These are phyloP conservation scores for Hypoxylon fragiforme DNA, from an alignment of 495 filamentous ascomycete species.

Conservation along the genomic window DNA sequence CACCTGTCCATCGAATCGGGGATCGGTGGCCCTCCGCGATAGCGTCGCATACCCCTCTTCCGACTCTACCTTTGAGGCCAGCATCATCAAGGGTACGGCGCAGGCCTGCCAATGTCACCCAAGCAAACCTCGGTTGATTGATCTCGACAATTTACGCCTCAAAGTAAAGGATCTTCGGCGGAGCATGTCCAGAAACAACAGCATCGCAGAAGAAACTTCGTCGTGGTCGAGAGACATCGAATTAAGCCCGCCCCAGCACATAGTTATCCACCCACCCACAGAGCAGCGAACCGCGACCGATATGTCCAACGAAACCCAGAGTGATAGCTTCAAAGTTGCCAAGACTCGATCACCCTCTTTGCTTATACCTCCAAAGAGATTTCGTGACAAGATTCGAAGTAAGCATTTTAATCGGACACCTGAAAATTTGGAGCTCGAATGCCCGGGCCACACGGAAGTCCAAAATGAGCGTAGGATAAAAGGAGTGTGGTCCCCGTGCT, in stretches of 20 bases:
- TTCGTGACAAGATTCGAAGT: conserved; percentile 5
- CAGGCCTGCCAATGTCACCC: conserved; percentile 1
- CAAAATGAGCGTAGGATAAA: not conserved
- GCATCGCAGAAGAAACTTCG: not conserved
- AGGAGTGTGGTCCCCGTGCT: not conserved
- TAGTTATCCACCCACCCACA: not conserved
- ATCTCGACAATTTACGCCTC: conserved; percentile 1
- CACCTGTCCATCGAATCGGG: not conserved
- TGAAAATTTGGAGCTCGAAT: not conserved
- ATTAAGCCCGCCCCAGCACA: not conserved
- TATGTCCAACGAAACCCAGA: conserved; percentile 9
- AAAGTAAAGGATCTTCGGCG: not conserved
- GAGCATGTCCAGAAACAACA: not conserved
- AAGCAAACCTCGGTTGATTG: conserved; percentile 16
- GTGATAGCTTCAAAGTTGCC: not conserved
- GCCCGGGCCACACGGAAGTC: not conserved
- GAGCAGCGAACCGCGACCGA: conserved; percentile 1
- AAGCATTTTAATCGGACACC: not conserved
- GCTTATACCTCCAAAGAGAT: not conserved
- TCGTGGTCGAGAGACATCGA: not conserved
- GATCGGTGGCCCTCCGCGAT: conserved; percentile 12
- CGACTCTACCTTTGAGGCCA: conserved; percentile 17
- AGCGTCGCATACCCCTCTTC: conserved; percentile 25
- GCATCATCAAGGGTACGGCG: conserved; percentile 18
- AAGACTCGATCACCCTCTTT: not conserved